Conservation (phyloP, 2,329 filamentous ascomycete genomes). For the Furcasterigmium furcatum region DNA sequence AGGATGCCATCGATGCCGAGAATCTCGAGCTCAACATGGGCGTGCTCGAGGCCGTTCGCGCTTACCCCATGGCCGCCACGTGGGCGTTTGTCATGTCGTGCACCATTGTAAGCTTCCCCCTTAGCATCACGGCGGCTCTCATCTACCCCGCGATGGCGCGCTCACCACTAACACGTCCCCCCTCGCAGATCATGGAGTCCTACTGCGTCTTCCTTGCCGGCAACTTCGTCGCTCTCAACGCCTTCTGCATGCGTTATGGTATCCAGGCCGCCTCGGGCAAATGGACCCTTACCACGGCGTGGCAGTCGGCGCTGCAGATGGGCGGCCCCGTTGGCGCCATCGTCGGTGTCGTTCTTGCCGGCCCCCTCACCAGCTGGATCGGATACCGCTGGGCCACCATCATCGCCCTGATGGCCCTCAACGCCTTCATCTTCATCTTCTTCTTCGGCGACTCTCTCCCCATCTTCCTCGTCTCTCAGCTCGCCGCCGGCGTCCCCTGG, state of each 20-base stretch:
- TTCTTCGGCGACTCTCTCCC: conserved; percentile 40
- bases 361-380: conserved; percentile 55
- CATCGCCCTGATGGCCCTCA: conserved; percentile 51
- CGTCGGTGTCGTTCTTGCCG: conserved; percentile 56
- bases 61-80: conserved; percentile 30
- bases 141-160: conserved; percentile 7
- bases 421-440: conserved; percentile 53
- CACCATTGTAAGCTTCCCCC: conserved; percentile 31
- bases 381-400: conserved; percentile 60
- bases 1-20: conserved; percentile 55
- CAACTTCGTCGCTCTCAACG: conserved; percentile 50
- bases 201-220: conserved; percentile 61
- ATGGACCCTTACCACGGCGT: conserved; percentile 44
- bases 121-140: neutral
- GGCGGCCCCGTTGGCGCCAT: conserved; percentile 56
- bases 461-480: conserved; percentile 49
- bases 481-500: conserved; percentile 62
- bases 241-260: conserved; percentile 45
- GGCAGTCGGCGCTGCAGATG: conserved; percentile 56
- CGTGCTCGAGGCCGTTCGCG: conserved; percentile 25
- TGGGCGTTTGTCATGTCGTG: conserved; percentile 36
- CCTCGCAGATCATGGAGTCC: conserved; percentile 58
- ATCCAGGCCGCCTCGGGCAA: conserved; percentile 22
- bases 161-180: no score
- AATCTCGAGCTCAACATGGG: conserved; percentile 29